Evolutionary conservation across 2,329 filamentous ascomycete genomes (phyloP).

Genomic region (Fusarium praegraminearum): DNA sequence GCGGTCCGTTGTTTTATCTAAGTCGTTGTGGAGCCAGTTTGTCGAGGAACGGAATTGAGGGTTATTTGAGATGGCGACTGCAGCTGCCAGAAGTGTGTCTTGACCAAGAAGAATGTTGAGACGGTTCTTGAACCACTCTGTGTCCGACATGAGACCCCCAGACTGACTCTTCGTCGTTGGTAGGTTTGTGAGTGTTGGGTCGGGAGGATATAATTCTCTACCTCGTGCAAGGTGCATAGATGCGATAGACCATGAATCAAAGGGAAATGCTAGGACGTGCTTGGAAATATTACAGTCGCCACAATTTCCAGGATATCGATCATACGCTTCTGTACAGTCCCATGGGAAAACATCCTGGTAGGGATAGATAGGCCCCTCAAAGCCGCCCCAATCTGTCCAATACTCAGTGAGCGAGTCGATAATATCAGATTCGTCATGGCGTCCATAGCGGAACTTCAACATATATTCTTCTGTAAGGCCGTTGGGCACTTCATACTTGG

Average conservation of each 20-base stretch:
- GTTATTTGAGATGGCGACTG: conserved; percentile 51
- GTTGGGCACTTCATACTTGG: conserved; percentile 53
- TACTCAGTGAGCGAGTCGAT: conserved; percentile 58
- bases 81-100: conserved; percentile 48
- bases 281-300: conserved; percentile 57
- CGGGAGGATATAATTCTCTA: conserved; percentile 49
- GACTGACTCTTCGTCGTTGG: neutral
- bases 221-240: conserved; percentile 53
- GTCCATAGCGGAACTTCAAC: conserved; percentile 52
- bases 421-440: conserved; percentile 56
- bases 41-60: conserved; percentile 47
- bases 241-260: conserved; percentile 57
- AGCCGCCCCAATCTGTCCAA: conserved; percentile 58
- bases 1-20: conserved; percentile 46
- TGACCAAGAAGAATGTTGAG: conserved; percentile 50
- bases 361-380: conserved; percentile 53
- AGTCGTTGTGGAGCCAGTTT: conserved; percentile 48
- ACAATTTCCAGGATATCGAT: conserved; percentile 52
- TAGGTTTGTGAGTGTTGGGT: neutral
- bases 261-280: conserved; percentile 58
- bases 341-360: conserved; percentile 59
- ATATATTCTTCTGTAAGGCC: conserved; percentile 58
- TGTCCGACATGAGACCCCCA: conserved; percentile 34
- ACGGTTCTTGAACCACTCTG: conserved; percentile 52
- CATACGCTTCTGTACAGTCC: conserved; percentile 60